Percentiles rank a stretch among this genome's conserved stretches.
These are phyloP conservation scores for Passiflora organensis DNA, from an alignment of 345 rosid genomes.

Conservation along the genomic window DNA sequence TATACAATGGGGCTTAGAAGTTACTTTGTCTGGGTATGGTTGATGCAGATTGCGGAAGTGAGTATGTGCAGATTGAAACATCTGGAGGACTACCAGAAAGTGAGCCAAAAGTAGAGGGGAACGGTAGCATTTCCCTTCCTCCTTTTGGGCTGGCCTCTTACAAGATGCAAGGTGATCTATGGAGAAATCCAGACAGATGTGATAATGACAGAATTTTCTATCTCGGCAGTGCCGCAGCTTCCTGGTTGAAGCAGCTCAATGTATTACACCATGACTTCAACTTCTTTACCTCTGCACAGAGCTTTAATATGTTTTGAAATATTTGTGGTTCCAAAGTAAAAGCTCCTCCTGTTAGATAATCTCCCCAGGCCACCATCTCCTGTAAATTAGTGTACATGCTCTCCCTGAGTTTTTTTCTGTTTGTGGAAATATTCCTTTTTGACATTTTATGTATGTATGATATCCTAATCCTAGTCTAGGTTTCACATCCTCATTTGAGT, in stretches of 20 bases:
- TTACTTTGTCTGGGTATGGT: constrained; percentile 2
- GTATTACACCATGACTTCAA: constrained; percentile 52
- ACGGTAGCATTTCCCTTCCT: constrained; percentile 31
- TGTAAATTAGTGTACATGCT: too few relatives aligned
- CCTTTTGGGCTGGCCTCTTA: constrained; percentile 66
- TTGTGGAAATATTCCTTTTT: too few relatives aligned
- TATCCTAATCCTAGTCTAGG: too few relatives aligned
- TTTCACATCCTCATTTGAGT: too few relatives aligned
- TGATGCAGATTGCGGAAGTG: constrained; percentile 29
- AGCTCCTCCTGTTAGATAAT: too few relatives aligned
- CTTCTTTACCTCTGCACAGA: constrained; percentile 1
- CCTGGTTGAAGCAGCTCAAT: constrained; percentile 78
- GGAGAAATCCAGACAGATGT: constrained; percentile 38
- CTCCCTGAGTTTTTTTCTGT: too few relatives aligned
- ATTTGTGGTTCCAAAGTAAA: too few relatives aligned
- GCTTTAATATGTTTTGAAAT: too few relatives aligned
- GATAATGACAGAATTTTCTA: constrained; percentile 39
- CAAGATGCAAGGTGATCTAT: constrained; percentile 66
- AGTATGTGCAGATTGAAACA: constrained; percentile 9
- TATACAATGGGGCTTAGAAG: background rate
- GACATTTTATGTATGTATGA: too few relatives aligned
- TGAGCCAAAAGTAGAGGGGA: constrained; percentile 7
- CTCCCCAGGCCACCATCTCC: too few relatives aligned
- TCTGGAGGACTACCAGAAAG: background rate
- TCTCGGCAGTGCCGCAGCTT: constrained; percentile 58